Evolutionary conservation across 129 eudicot genomes (phyloP), one percentile per base, ranked within the genome.

Genomic region (Ambrosia trifida): DNA sequence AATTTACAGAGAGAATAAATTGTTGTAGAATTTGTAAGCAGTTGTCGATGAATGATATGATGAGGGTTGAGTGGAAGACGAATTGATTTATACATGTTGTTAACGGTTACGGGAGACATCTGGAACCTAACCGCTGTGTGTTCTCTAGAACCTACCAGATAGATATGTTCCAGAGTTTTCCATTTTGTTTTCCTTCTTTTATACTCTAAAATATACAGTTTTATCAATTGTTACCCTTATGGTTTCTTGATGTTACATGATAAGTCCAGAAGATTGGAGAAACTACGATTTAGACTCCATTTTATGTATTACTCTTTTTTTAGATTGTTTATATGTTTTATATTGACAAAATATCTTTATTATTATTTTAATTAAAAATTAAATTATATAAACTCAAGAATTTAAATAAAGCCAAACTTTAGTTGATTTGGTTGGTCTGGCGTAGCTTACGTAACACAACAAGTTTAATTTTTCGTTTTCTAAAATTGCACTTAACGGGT

Each of bases 71-170:
- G 43, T 4, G 12, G 63, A 8, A 44, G 53, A 57, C 2, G 75
- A 58, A 31, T 35, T 24, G 11, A 16, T 68, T 19, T 76, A 76
- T 76, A 68, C 52, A 13, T 18, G 19, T 35, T n/a, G 16, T 30
- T 36, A 30, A 53, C 57, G 67, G 50, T 2, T 2, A 46, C 69
- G 69, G 32, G 77, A 72, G 56, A 60, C 62, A 40, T 76, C 74
- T 76, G 66, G 80, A 76, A 54, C 10, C 6, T 2, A 19, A 54
- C 33, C 61, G 61, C 14, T 53, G 30, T 7, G 58, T 28, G 51
- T 14, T 14, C 51, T 66, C 70, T 64, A 72, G 80, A 77, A 77
- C 17, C 18, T 69, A 69, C 76, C 47, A 30, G 65, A 69, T 5
- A 30, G 65, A 69, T 5, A 62, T 0, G 13, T 62, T 52, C 57